Evolutionary conservation across 2,329 filamentous ascomycete genomes (phyloP), one percentile per base, ranked within the genome.

Genomic region (Colletotrichum cordylinicola): DNA sequence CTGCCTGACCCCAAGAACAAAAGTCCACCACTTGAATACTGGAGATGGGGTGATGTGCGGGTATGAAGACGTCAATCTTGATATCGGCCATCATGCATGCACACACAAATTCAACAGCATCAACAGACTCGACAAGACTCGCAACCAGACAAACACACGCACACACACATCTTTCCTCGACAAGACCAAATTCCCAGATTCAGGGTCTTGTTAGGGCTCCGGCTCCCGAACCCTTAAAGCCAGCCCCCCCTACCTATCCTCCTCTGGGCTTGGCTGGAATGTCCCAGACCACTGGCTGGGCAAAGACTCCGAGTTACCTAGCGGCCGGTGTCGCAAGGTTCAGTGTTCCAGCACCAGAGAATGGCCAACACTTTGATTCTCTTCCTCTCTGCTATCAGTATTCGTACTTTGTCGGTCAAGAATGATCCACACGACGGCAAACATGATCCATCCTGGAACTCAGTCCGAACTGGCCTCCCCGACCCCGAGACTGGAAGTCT

Each of bases 151-250:
- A 31, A 4, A 16, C 37, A 65, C 37, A n/a, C 16, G 15, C 16
- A 16, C 16, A 31, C 16, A 16, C 39, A 65, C 21, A 21, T 31
- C 52, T 15, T n/a, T 15, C 18, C 12, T 56, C 58, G 6, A 12
- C 58, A 21, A 35, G 29, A 21, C 4, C 29, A 62, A 7, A 35
- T 68, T 72, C 9, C 33, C 48, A 73, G 70, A 72, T 73, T 55
- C 71, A 43, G 70, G 73, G 70, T 73, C 58, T 48, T 72, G 43
- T 74, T 76, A 76, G 74, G 74, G 74, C 70, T 75, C 70, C 29
- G 62, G 27, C 56, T 69, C 48, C 58, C 74, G 64, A 76, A 67
- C 70, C 74, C 74, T 74, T 29, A 13, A 58, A 18, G 37, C 56
- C 68, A 72, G 39, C n/a, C 39, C 43, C 66, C 64, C 74, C 58